Evolutionary conservation across 495 filamentous ascomycete genomes (phyloP), one percentile per base, ranked within the genome.

Genomic region (Daldinia loculata): DNA sequence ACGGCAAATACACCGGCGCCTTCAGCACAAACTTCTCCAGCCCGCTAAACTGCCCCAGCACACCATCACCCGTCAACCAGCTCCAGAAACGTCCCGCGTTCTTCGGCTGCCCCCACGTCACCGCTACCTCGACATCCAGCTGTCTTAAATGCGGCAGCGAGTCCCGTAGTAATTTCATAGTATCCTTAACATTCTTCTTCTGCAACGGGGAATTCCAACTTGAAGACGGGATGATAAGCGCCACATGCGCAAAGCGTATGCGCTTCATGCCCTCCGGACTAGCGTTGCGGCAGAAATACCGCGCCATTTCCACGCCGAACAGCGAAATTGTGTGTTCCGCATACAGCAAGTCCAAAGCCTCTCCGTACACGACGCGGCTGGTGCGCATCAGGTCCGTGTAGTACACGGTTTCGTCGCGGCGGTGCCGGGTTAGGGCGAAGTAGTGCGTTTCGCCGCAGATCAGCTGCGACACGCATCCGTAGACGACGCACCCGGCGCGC

Each of bases 1-100:
- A 57, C 2, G 68, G 48, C 11, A 41, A 24, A 32, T 67, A 70
- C 14, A 59, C 71, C 6, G 58, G 43, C 3, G 67, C 22, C 27
- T 74, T 74, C 11, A 74, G 34, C 32, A 74, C 71, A 19, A 74
- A 71, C 11, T 14, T 56, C 2, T 74, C 67, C 12, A 74, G 27
- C 12, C 68, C 60, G 1, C 59, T 32, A 15, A 74, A 38, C 34
- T 74, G 71, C 8, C 45, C 62, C 9, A 74, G 45, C 5, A 71
- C 57, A 26, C 67, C 52, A 26, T 71, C 59, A 2, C 64, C 48
- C 36, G 24, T 64, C 50, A 74, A 17, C 71, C 68, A 74, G 14
- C 4, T 24, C 68, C 68, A 74, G 19, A 74, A 64, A 11, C 61
- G 62, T 19, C 36, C 17, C 14, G 71, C 48, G 6, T 70, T 32